phyloP scores from a whole-genome alignment of 1,284 basidiomycete species.

The Microbotryomycetes sp. region DNA sequence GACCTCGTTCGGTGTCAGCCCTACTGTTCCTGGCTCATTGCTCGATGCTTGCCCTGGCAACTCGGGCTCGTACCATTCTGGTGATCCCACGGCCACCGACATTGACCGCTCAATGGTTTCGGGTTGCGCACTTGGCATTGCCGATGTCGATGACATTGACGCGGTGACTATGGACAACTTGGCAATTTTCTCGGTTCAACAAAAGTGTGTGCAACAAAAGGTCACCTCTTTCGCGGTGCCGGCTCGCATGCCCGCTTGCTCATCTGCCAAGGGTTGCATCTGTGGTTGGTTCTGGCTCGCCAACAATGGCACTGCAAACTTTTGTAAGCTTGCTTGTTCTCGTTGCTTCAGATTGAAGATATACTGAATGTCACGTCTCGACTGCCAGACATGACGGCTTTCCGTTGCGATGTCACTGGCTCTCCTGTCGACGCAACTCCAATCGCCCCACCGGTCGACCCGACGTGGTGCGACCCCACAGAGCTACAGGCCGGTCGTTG shows the following conservation, averaged over 20 bases:
- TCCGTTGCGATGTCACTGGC: conserved; percentile 27
- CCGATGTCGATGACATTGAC: conserved; percentile 27
- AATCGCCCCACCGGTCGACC: conserved; percentile 22
- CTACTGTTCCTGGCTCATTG: conserved; percentile 9
- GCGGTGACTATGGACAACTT: conserved; percentile 31
- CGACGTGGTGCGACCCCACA: background rate
- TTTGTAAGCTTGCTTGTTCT: conserved; percentile 13
- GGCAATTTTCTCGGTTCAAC: conserved; percentile 26
- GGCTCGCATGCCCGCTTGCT: conserved; percentile 24
- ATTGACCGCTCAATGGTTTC: conserved; percentile 21
- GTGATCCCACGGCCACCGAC: conserved; percentile 10
- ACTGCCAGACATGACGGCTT: conserved; percentile 11
- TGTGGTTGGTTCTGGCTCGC: conserved; percentile 28
- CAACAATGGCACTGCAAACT: conserved; percentile 21
- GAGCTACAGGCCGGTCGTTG: background rate
- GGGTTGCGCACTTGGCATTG: conserved; percentile 31
- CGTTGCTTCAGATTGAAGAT: background rate
- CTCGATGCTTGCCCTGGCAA: conserved; percentile 28
- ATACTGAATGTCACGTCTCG: background rate
- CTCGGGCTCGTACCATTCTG: conserved; percentile 13
- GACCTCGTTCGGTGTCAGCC: conserved; percentile 20
- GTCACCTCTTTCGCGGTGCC: conserved; percentile 24
- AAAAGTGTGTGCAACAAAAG: conserved; percentile 23
- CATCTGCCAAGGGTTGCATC: conserved; percentile 7
- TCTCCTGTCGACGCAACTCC: conserved; percentile 15